Conservation (phyloP, 352 stramenopile species). For the Globisporangium orthogonon region DNA sequence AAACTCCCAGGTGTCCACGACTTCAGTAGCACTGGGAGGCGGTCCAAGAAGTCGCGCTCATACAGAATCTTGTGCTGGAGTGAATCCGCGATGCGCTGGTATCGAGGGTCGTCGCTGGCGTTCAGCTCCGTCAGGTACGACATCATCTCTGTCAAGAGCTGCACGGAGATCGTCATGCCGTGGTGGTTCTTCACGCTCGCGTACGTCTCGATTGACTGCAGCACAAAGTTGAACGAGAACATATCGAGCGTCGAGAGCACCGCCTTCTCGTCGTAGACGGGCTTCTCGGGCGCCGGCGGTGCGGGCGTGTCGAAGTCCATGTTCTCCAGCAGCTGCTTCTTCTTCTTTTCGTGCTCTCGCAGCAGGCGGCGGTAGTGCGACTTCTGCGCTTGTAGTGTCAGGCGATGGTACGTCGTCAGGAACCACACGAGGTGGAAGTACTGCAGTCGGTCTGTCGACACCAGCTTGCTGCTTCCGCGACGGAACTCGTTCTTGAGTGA, state of each 20-base stretch:
- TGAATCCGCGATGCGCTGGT: constrained; percentile 77
- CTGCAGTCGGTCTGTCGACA: constrained; percentile 80
- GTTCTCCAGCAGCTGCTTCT: constrained; percentile 36
- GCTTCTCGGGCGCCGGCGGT: constrained; percentile 32
- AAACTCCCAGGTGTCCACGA: constrained; percentile 69
- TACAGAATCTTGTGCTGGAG: constrained; percentile 88
- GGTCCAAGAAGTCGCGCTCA: constrained; percentile 83
- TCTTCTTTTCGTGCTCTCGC: constrained; percentile 49
- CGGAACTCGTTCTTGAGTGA: constrained; percentile 86
- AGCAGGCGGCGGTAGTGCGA: constrained; percentile 56
- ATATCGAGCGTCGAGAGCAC: constrained; percentile 85
- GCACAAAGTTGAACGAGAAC: constrained; percentile 89
- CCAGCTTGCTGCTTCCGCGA: constrained; percentile 74
- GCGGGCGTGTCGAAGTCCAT: constrained; percentile 44
- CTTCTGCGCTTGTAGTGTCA: constrained; percentile 68
- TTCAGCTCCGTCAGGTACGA: constrained; percentile 71
- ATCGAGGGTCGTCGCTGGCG: constrained; percentile 64
- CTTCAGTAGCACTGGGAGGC: constrained; percentile 73
- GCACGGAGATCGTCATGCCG: constrained; percentile 75
- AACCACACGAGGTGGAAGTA: constrained; percentile 88
- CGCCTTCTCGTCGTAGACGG: constrained; percentile 67
- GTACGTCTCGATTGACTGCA: constrained; percentile 86
- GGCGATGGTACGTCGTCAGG: constrained; percentile 71
- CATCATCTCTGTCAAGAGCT: constrained; percentile 83
- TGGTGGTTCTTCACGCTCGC: constrained; percentile 74